Evolutionary conservation across 2,329 filamentous ascomycete genomes (phyloP), one percentile per base, ranked within the genome.

Genomic region (Dactylellina sp.): DNA sequence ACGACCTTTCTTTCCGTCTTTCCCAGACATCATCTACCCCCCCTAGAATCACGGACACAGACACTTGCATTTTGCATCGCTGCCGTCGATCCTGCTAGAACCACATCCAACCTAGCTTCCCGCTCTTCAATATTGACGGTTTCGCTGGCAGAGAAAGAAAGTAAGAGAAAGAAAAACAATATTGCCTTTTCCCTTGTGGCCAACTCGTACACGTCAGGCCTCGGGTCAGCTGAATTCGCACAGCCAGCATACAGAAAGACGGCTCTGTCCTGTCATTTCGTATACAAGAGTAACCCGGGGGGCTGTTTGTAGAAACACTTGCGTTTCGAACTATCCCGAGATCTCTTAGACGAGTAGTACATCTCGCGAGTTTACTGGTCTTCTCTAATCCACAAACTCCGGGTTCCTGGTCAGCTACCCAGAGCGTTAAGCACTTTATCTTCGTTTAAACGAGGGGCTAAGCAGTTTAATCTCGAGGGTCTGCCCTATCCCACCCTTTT

Each of bases 191-290:
- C 52, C 62, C 55, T 66, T 49, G 56, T 65, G 61, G 70, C 61
- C 70, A 74, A 46, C 61, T 74, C 61, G 61, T 72, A 71, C 70
- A 74, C 70, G 70, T 74, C 70, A 66, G 57, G 61, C 63, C 61
- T 61, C 61, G 39, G 68, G 70, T 74, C 61, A 74, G 70, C 70
- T 74, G 70, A 74, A 61, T 66, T 63, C 68, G 60, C 68, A 68
- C 55, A 44, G 47, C 49, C 50, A 56, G 62, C 61, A 56, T 47
- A 56, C 61, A 60, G 61, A 65, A 47, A 65, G 52, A 11, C 9
- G 20, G 11, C 25, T 42, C 60, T 59, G n/a, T 71, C 44, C 37
- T 53, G 49, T 53, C 18, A 18, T 32, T 55, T 55, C 16, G 49
- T 74, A 74, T 74, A 74, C 70, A 66, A 74, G 47, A 57, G 49